Conservation (phyloP, 139 green algal species). For the Auxenochlorella protothecoides region DNA sequence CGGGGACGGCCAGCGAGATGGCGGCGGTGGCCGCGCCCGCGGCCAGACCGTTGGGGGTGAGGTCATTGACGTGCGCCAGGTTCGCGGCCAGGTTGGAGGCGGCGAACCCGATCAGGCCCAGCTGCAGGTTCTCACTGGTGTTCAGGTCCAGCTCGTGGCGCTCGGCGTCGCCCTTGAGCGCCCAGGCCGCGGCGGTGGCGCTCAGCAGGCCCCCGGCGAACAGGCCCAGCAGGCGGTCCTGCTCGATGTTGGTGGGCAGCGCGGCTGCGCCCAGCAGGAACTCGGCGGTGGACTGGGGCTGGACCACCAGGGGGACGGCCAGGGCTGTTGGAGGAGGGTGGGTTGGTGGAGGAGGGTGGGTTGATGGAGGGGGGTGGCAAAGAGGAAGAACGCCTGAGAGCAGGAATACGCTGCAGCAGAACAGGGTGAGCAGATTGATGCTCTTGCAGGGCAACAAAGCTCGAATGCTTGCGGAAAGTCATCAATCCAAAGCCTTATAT, state of each 20-base stretch:
- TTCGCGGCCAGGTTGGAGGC: constrained; percentile 10
- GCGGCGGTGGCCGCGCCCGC: constrained; percentile 10
- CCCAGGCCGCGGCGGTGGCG: constrained; percentile 11
- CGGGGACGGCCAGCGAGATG: constrained; percentile 20
- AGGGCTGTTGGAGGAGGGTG: constrained; percentile 7
- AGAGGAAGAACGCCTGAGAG: not conserved
- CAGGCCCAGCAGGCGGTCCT: constrained; percentile 23
- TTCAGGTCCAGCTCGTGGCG: constrained; percentile 6
- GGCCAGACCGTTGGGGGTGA: constrained; percentile 16
- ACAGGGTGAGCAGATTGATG: too few relatives aligned
- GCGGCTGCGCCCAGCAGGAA: constrained; percentile 20
- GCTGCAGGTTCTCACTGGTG: constrained; percentile 14
- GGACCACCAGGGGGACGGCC: constrained; percentile 13
- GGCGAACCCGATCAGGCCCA: constrained; percentile 17
- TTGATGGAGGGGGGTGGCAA: not conserved
- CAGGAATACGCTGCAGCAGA: too few relatives aligned
- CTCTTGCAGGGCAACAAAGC: too few relatives aligned
- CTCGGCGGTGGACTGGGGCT: constrained; percentile 6
- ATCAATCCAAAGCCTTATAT: not conserved
- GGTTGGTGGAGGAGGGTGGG: not conserved
- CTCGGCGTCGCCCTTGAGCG: constrained; percentile 11
- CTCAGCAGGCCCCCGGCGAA: constrained; percentile 16
- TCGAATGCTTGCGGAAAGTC: too few relatives aligned
- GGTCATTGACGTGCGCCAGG: constrained; percentile 9
- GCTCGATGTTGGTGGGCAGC: constrained; percentile 18